A percentile compares a stretch with the other conserved stretches of the same genome.
Evolutionary conservation across 441 rosid genomes (phyloP).

Genomic region (Viola pubescens): DNA sequence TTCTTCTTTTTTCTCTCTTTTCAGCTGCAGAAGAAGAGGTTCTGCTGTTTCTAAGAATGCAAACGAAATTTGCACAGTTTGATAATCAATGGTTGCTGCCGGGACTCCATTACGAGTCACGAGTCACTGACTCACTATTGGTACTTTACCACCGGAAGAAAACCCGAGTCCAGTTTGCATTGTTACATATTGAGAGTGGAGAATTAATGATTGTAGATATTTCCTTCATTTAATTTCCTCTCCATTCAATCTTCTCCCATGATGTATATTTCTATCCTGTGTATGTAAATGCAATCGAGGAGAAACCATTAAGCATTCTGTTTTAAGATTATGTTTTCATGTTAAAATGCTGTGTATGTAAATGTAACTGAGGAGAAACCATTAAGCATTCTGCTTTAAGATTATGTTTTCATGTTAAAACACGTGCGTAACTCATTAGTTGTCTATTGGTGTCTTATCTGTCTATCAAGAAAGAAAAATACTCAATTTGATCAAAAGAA

Average conservation of each 20-base stretch:
- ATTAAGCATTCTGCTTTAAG: too few species aligned
- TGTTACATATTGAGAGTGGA: conserved; percentile 3
- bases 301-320: conserved; percentile 1
- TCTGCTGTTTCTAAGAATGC: conserved; percentile 56
- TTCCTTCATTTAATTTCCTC: neutral
- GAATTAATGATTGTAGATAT: neutral
- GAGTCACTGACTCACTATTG: too few species aligned
- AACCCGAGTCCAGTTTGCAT: conserved; percentile 1
- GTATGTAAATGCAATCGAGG: conserved; percentile 7
- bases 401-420: too few species aligned
- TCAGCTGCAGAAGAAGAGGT: conserved; percentile 61
- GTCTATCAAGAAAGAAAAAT: too few species aligned
- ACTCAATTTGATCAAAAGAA: too few species aligned
- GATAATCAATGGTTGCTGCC: conserved; percentile 6
- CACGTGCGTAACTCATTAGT: too few species aligned
- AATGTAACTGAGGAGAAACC: too few species aligned
- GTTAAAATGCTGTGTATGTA: too few species aligned
- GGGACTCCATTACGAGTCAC: neutral
- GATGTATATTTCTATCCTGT: neutral
- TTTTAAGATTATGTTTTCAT: too few species aligned
- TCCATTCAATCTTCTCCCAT: neutral
- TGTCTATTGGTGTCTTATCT: too few species aligned
- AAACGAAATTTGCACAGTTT: too few species aligned
- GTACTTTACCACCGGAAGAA: too few species aligned
- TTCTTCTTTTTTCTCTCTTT: neutral